Base-by-base conservation (phyloP, 768 basidiomycete genomes). In the Sarcomyxa edulis region DNA sequence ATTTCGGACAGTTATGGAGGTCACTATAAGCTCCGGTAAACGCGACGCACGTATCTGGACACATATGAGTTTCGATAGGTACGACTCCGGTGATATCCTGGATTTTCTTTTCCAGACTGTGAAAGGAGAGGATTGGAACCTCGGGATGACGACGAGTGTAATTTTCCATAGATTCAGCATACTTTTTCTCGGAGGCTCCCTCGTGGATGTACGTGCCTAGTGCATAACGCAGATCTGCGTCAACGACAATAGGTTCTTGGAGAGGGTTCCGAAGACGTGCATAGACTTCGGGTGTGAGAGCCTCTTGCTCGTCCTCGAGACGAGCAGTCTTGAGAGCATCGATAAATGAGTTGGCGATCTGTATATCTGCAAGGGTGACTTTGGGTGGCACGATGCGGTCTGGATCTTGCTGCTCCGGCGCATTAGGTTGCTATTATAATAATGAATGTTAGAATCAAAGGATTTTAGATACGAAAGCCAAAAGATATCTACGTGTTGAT, bases 11-110 rank as follows among this genome's bases (percentile, higher is more conserved):
- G 0, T 9, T 1, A 0, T 43, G 32, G 11, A 48, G 37, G 3
- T 25, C 19, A 1, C 20, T 12, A 18, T 35, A 55, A 10, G 54
- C 50, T 1, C 53, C 56, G 1, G 51, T 53, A 26, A 45, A 64
- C 10, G 52, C 59, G 27, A 56, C 37, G 12, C 44, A 41, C 25
- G 53, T 49, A 5, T 69, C 54, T 0, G 50, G 40, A 34, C 71
- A 75, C 70, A 74, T 74, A 41, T 74, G 61, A 12, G 56, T 32
- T 0, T 48, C 30, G 5, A 73, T 43, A 0, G 61, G 30, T 5
- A 51, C 31, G 3, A 76, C 44, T 1, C 69, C 62, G 11, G 53
- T 68, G 8, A 66, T 32, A 5, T 54, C 15, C 7, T 44, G 39
- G 6, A 66, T 41, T 3, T 33, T 31, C 7, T 49, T 23, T 33